These are phyloP conservation scores for Macrolepiota dolichaula DNA, from an alignment of 768 basidiomycete genomes.

Conservation along the genomic window DNA sequence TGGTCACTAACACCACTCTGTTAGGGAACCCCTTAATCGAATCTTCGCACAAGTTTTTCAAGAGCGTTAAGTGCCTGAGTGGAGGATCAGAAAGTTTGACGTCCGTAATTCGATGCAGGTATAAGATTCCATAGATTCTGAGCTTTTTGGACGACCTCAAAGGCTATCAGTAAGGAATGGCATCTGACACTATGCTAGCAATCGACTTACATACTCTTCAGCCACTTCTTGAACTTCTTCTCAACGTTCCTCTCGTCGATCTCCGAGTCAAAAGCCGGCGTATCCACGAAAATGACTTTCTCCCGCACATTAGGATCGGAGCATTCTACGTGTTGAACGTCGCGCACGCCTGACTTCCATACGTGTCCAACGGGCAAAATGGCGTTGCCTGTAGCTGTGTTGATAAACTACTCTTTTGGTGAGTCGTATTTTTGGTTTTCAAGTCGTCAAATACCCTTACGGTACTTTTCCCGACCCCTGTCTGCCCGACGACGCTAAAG, in stretches of 20 bases:
- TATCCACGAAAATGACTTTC: slow-evolving; percentile 14
- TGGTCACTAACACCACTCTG: slow-evolving; percentile 13
- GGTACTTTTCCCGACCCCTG: slow-evolving; percentile 8
- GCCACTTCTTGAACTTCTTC: slow-evolving; percentile 11
- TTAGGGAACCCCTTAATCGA: slow-evolving; percentile 5
- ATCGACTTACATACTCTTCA: slow-evolving; percentile 13
- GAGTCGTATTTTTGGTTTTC: not conserved
- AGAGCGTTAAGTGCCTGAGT: slow-evolving; percentile 3
- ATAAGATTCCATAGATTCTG: slow-evolving; percentile 13
- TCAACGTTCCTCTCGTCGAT: slow-evolving; percentile 10
- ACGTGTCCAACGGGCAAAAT: slow-evolving; percentile 5
- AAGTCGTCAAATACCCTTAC: not conserved
- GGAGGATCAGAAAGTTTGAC: slow-evolving; percentile 14
- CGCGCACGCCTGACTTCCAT: slow-evolving; percentile 3
- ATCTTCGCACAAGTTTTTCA: slow-evolving; percentile 5
- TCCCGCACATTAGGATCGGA: not conserved
- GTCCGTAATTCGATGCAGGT: slow-evolving; percentile 15
- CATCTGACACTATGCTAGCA: too few relatives aligned
- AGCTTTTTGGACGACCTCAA: slow-evolving; percentile 11
- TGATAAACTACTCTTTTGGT: slow-evolving; percentile 13
- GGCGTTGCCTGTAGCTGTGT: slow-evolving; percentile 4
- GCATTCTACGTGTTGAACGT: slow-evolving; percentile 12
- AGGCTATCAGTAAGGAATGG: not conserved
- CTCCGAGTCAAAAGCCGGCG: slow-evolving; percentile 13
- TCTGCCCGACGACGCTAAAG: slow-evolving; percentile 6